Evolutionary conservation across 1,284 basidiomycete genomes (phyloP).

Genomic region (Ustilago sp.): DNA sequence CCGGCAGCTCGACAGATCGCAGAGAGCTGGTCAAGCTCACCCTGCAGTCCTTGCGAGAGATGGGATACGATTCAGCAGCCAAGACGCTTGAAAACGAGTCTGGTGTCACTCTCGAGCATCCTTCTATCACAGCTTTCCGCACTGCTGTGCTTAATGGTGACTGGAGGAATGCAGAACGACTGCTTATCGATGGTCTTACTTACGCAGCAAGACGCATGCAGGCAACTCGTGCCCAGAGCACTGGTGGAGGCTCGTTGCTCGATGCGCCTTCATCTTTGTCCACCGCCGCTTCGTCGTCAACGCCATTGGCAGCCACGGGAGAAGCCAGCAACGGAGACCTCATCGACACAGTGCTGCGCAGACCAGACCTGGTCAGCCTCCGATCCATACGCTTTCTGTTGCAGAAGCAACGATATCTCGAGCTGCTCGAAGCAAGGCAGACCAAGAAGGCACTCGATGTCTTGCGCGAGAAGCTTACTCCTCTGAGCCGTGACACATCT

Average conservation of each 20-base stretch:
- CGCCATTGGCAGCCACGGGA: constrained; percentile 12
- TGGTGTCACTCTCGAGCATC: constrained; percentile 85
- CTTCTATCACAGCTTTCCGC: constrained; percentile 83
- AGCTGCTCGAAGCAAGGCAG: constrained; percentile 85
- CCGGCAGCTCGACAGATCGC: constrained; percentile 72
- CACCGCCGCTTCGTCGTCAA: constrained; percentile 22
- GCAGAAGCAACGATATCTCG: constrained; percentile 94
- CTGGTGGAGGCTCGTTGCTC: not conserved
- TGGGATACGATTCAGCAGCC: constrained; percentile 93
- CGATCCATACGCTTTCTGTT: constrained; percentile 84
- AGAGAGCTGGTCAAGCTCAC: constrained; percentile 92
- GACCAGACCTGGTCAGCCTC: constrained; percentile 44
- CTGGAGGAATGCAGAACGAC: constrained; percentile 83
- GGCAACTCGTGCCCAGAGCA: constrained; percentile 16
- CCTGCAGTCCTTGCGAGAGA: constrained; percentile 88
- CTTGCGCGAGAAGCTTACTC: constrained; percentile 86
- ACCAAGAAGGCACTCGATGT: constrained; percentile 86
- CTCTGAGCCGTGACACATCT: constrained; percentile 69
- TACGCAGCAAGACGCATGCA: constrained; percentile 47
- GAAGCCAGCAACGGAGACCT: constrained; percentile 26
- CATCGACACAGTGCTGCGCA: constrained; percentile 54
- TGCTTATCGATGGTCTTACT: constrained; percentile 73
- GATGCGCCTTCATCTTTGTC: constrained; percentile 28
- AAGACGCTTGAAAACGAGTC: constrained; percentile 90
- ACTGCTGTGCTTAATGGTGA: constrained; percentile 83